A percentile compares a stretch with the other conserved stretches of the same genome.
Conservation (phyloP, 805 yeast genomes). For the Sungouiella thailandica region DNA sequence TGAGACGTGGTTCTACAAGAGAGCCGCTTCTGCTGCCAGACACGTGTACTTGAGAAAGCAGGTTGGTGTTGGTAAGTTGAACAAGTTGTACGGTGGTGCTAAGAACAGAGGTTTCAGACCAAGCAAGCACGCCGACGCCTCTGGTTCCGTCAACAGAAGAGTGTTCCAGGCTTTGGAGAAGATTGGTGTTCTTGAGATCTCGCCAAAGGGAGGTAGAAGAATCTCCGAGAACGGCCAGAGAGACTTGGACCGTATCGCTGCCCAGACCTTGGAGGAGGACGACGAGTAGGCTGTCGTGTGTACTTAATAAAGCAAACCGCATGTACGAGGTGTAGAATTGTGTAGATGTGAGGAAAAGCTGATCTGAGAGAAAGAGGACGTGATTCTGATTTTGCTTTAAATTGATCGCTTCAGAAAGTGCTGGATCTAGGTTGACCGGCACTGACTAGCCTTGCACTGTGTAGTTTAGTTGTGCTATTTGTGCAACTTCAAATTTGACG, state of each 20-base stretch:
- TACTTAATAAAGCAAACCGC: conserved; percentile 3
- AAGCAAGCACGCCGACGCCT: conserved; percentile 97
- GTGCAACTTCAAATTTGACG: too few species aligned
- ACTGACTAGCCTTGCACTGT: too few species aligned
- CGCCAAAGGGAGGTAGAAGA: conserved; percentile 99
- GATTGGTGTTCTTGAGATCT: conserved; percentile 93
- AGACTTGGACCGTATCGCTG: conserved; percentile 99
- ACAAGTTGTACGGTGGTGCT: conserved; percentile 99
- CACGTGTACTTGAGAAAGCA: conserved; percentile 99
- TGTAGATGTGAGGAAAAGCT: too few species aligned
- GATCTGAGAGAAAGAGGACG: too few species aligned
- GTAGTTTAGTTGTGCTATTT: too few species aligned
- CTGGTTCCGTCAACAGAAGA: conserved; percentile 98
- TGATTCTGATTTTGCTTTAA: too few species aligned
- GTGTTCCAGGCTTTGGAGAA: conserved; percentile 97
- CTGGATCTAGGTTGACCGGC: too few species aligned
- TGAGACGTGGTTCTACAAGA: conserved; percentile 99
- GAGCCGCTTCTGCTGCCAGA: conserved; percentile 99
- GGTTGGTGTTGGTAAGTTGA: conserved; percentile 98
- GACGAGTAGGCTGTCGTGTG: conserved; percentile 34
- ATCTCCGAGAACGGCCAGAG: conserved; percentile 99
- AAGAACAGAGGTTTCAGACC: conserved; percentile 99
- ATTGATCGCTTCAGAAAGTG: too few species aligned
- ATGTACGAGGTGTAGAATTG: too few species aligned
- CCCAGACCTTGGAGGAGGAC: conserved; percentile 93